Conservation (phyloP, 2,329 filamentous ascomycete species). For the Ceratocystis diversiconidia region DNA sequence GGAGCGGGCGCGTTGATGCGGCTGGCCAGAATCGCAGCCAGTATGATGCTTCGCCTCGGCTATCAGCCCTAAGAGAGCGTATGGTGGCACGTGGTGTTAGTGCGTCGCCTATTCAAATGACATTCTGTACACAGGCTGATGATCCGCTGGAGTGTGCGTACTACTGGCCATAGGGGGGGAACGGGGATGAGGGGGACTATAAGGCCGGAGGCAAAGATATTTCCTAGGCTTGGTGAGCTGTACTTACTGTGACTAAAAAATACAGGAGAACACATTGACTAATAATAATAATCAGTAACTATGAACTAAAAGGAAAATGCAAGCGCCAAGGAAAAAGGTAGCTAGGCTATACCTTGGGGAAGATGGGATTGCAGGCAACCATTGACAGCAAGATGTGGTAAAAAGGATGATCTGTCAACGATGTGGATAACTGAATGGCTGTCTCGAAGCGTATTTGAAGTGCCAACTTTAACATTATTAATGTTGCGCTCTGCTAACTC, state of each 20-base stretch:
- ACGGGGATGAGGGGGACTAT: neutral
- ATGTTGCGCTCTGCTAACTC: conserved; percentile 6
- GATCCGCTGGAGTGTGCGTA: conserved; percentile 21
- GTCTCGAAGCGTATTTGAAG: conserved; percentile 5
- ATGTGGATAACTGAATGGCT: neutral
- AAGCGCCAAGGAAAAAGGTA: neutral
- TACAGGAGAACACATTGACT: neutral
- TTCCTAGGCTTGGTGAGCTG: neutral
- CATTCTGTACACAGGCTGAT: conserved; percentile 52
- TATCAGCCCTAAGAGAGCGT: conserved; percentile 64
- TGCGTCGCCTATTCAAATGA: conserved; percentile 54
- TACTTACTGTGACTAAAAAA: neutral
- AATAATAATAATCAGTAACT: neutral
- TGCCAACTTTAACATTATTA: conserved; percentile 5
- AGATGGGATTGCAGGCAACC: too few relatives aligned
- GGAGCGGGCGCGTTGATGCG: conserved; percentile 57
- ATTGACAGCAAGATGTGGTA: neutral
- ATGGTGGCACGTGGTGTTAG: conserved; percentile 53
- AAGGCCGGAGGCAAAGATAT: neutral
- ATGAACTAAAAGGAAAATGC: neutral
- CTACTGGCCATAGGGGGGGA: conserved; percentile 3
- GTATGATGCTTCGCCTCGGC: conserved; percentile 51
- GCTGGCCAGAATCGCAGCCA: conserved; percentile 56
- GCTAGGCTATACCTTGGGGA: neutral
- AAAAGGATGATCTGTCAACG: neutral